Base-by-base conservation (phyloP, 208 protist species). In the Wallacemonas rigidus region DNA sequence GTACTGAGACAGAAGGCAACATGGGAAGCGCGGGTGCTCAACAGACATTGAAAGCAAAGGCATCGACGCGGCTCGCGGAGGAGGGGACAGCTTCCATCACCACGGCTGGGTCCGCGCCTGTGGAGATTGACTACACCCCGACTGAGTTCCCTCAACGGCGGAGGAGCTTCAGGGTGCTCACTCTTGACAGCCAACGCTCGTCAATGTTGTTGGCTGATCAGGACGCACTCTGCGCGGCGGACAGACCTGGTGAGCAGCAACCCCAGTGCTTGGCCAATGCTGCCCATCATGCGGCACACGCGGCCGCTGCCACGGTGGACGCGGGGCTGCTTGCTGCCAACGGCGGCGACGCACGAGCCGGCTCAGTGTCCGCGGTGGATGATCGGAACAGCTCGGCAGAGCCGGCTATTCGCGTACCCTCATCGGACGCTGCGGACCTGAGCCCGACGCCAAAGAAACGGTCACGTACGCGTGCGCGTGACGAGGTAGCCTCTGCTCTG, bases 381-480 rank as follows among this genome's bases (percentile, higher is more conserved):
- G 40, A 50, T 4, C 41, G 40, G 6, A 41, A 17, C 60, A 65
- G 40, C 43, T 48, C 60, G 6, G 43, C 12, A 14, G 60, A 65
- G 26, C 60, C 51, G 38, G 62, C 58, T 17, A 43, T 58, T n/a
- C 57, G 64, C 56, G 44, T 61, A 57, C 77, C 71, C 14, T 45
- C 58, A 2, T 62, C 55, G 14, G 63, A 76, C 58, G 61, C 55
- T 36, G 62, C 77, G 36, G 76, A 87, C 65, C 26, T 76, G 36
- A 84, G 79, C 9, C 83, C 80, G 9, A 85, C 83, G 4, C 83
- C 83, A 39, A 88, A 85, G 80, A 78, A 85, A 63, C 83, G 83
- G n/a, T 88, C 83, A 50, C 84, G 77, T 67, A 88, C 83, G 62
- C 79, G 72, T 26, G 74, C 80, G 44, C 76, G 70, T 41, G 43